phyloP scores from a whole-genome alignment of 164 flowering plant species.

The Magnolia kwangsiensis region DNA sequence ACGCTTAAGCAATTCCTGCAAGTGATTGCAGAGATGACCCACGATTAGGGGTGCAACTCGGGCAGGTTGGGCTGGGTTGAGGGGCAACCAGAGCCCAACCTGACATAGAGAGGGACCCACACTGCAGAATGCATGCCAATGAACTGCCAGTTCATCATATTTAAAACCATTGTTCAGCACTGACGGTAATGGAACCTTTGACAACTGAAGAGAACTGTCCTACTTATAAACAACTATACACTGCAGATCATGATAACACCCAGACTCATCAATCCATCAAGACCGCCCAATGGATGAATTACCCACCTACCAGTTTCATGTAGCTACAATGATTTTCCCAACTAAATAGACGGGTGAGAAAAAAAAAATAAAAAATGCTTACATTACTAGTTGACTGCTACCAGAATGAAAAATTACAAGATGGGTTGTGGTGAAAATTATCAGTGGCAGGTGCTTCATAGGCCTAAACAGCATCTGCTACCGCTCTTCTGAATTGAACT shows the following conservation, averaged over 20 bases:
- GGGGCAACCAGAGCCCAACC: too few relatives aligned
- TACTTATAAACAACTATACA: background rate
- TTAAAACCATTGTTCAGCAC: too few relatives aligned
- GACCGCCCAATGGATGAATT: background rate
- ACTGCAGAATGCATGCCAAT: too few relatives aligned
- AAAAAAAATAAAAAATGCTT: background rate
- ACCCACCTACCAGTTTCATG: background rate
- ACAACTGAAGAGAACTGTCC: background rate
- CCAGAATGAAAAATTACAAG: background rate
- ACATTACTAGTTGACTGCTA: background rate
- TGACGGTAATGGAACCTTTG: too few relatives aligned
- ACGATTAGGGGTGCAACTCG: too few relatives aligned
- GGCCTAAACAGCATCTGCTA: background rate
- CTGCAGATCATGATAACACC: background rate
- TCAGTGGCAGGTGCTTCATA: background rate
- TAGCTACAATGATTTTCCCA: background rate
- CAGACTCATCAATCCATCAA: background rate
- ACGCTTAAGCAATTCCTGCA: too few relatives aligned
- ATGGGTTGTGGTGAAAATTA: background rate
- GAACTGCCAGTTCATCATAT: too few relatives aligned
- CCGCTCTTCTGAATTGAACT: constrained; percentile 24
- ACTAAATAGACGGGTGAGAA: background rate
- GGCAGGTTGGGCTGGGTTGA: too few relatives aligned
- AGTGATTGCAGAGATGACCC: too few relatives aligned
- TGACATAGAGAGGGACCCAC: too few relatives aligned